These are phyloP conservation scores for Umbelopsis sp. DNA, from an alignment of 192 early-diverging fungal genomes.

Conservation along the genomic window DNA sequence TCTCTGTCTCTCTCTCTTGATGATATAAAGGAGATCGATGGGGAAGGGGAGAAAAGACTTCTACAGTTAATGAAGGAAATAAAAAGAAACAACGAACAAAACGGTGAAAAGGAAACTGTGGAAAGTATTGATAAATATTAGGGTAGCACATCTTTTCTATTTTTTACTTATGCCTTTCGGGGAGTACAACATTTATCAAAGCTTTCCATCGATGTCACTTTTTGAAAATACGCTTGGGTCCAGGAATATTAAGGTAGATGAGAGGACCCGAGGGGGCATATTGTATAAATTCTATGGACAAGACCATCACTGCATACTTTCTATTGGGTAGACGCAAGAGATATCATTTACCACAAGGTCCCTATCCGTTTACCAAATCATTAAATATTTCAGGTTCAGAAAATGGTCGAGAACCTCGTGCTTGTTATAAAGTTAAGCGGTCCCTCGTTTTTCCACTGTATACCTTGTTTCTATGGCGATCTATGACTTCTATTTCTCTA, in stretches of 20 bases:
- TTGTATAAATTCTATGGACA: no score
- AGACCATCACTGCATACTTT: no score
- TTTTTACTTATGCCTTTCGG: conserved; percentile 20
- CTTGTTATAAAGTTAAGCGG: background rate
- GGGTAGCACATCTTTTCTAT: conserved; percentile 13
- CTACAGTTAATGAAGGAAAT: background rate
- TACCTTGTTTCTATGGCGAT: background rate
- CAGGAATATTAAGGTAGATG: background rate
- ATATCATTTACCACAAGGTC: background rate
- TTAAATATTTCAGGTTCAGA: conserved; percentile 15
- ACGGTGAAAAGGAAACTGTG: conserved; percentile 11
- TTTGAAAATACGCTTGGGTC: background rate
- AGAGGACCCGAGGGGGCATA: no score
- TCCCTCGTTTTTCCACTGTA: background rate
- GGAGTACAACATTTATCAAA: conserved; percentile 15
- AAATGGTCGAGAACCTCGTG: conserved; percentile 20
- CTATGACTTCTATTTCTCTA: no score
- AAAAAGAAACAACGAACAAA: background rate
- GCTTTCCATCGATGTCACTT: background rate
- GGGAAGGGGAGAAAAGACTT: background rate
- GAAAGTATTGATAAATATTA: background rate
- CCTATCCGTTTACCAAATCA: background rate
- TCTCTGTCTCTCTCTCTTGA: conserved; percentile 1
- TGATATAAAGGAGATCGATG: background rate
- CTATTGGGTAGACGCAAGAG: no score